phyloP scores from a whole-genome alignment of 208 protist genomes.

The Trichomonas gallinae region DNA sequence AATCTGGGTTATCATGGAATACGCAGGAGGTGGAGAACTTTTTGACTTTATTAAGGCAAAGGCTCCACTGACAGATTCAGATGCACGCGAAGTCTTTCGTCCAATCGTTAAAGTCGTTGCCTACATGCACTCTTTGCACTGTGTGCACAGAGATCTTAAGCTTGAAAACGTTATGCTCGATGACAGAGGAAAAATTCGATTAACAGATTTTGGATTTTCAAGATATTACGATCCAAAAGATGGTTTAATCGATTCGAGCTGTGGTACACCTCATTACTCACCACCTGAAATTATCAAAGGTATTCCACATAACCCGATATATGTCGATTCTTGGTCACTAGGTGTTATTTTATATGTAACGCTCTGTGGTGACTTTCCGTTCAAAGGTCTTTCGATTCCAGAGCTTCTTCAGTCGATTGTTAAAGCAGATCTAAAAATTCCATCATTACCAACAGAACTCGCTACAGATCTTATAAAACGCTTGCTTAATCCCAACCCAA shows the following conservation, averaged over 20 bases:
- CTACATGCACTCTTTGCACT: conserved; percentile 21
- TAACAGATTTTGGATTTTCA: conserved; percentile 17
- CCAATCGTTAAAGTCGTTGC: conserved; percentile 29
- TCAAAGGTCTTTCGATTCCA: not conserved
- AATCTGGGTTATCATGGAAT: conserved; percentile 25
- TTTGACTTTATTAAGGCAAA: conserved; percentile 28
- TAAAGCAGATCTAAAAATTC: not conserved
- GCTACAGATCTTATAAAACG: not conserved
- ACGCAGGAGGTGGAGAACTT: conserved; percentile 26
- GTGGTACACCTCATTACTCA: not conserved
- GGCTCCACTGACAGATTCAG: conserved; percentile 19
- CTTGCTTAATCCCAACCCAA: not conserved
- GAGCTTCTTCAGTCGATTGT: not conserved
- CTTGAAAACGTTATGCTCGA: conserved; percentile 31
- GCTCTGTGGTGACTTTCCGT: not conserved
- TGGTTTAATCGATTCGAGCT: not conserved
- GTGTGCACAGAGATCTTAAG: conserved; percentile 30
- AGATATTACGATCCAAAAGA: not conserved
- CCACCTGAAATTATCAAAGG: conserved; percentile 14
- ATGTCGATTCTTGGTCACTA: not conserved
- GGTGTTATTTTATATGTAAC: not conserved
- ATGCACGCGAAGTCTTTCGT: conserved; percentile 22
- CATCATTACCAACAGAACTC: not conserved
- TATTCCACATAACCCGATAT: not conserved
- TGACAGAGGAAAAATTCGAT: not conserved